Base-by-base conservation (phyloP, 2,329 filamentous ascomycete species). In the Aspergillus hiratsukae region DNA sequence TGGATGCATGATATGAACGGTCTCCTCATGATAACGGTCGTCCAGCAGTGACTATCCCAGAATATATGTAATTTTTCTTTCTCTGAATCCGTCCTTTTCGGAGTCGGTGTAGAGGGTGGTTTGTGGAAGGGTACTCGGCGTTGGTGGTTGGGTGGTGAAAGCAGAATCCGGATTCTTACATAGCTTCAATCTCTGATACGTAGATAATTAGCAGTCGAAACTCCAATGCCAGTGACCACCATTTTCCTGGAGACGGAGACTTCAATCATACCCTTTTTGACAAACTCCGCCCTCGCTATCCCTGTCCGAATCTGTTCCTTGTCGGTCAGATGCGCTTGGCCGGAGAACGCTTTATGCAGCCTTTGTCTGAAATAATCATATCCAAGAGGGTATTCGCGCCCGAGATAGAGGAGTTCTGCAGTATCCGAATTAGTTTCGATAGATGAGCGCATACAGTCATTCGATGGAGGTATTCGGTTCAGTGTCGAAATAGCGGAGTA, bases 321-420 rank as follows among this genome's bases (percentile, higher is more conserved):
- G 63, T 94, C 86, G 2, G 78, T 81, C 56, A 96, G 69, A 43
- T 81, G 74, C 1, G 87, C 83, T 64, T 95, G 91, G 49, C 85
- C 84, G 63, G 87, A 84, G 75, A 97, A 99, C 0, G 93, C 93
- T 58, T 86, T 85, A 76, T 97, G 91, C 9, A 97, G 78, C 1
- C 91, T 85, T 7, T 85, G 83, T 10, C 88, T 85, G 71, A 95
- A 97, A 76, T 92, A 97, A 29, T 80, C 76, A 76, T 85, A 95
- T 49, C 94, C 94, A 17, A 89, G 80, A 1, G 94, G 93, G 67
- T 97, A 97, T 57, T 93, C 88, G 55, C 87, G 85, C 35, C 93
- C 91, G 14, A 97, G 80, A 66, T 88, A 86, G 46, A 99, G 82
- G 10, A 97, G 84, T 67, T 96, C 91, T 96, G 58, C 10, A 19